Base-by-base conservation (phyloP, 495 filamentous ascomycete species). In the Neurospora sp. region DNA sequence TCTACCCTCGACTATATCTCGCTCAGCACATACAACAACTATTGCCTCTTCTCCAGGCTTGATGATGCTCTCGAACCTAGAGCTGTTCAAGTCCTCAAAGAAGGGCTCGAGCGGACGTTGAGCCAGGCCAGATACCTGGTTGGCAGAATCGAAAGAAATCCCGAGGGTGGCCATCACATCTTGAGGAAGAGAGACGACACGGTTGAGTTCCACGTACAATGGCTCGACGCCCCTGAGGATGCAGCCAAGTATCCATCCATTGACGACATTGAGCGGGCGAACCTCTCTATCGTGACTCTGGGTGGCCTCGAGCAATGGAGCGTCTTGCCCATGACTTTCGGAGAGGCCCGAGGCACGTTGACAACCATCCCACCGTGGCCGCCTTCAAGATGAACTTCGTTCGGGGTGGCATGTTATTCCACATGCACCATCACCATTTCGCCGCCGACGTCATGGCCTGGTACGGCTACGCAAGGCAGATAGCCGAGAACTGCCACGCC, bases 301-400 rank as follows among this genome's bases (percentile, higher is more conserved):
- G 80, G 82, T 31, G 78, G 84, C 61, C 74, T 80, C 38, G 72
- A 69, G 8, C 53, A 65, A 14, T 81, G 79, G 80, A 79, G 79
- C 53, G 76, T 80, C 75, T 78, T 48, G 5, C 78, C 80, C 9
- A 82, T 85, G 79, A 79, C 77, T 35, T 84, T 82, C 74, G 82
- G 81, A 20, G 72, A 83, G 81, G 31, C 80, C 81, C 1, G 83
- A 83, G 42, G 77, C 78, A 18, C 4, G 82, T 83, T 0, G 78
- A 79, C 45, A 73, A 44, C 3, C 79, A 75, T 42, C 83, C 83
- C 6, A 73, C 77, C 0, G 74, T 81, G 8, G 79, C 84, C 0
- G 82, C 80, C 7, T 85, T 82, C 72, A 81, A 84, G 74, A 79
- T 77, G 0, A 84, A 83, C 48, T 84, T 85, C 40, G 80, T 85